phyloP scores from a whole-genome alignment of 2,329 filamentous ascomycete species.

The Fusarium irregulare region DNA sequence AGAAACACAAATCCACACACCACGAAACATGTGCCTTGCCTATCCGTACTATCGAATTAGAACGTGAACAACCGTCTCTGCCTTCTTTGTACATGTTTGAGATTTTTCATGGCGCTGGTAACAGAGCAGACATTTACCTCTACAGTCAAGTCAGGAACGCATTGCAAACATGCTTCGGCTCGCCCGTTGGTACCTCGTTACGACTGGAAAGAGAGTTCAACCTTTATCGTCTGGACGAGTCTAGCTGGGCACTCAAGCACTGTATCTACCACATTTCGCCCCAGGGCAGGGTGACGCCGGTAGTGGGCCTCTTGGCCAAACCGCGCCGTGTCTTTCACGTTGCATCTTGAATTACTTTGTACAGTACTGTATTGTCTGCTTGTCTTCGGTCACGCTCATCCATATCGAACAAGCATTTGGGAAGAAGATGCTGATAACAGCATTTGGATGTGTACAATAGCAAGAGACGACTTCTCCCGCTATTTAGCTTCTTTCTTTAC shows the following conservation, averaged over 20 bases:
- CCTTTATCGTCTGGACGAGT: conserved; percentile 26
- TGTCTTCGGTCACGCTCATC: conserved; percentile 3
- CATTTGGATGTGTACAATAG: not conserved
- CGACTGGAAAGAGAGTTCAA: conserved; percentile 34
- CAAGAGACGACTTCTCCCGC: not conserved
- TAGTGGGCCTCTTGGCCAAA: conserved; percentile 38
- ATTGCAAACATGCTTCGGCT: conserved; percentile 19
- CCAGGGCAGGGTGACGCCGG: conserved; percentile 37
- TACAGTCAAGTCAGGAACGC: conserved; percentile 29
- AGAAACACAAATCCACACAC: conserved; percentile 30
- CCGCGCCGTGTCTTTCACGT: conserved; percentile 37
- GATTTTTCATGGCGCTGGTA: not conserved
- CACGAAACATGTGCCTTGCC: conserved; percentile 10
- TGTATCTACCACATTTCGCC: conserved; percentile 20
- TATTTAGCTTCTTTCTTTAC: not conserved
- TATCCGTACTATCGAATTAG: not conserved
- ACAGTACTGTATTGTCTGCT: not conserved
- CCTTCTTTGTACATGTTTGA: not conserved
- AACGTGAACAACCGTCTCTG: not conserved
- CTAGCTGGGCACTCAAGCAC: conserved; percentile 2
- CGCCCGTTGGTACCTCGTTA: conserved; percentile 20
- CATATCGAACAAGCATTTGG: not conserved
- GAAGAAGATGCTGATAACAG: not conserved
- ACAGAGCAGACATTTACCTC: not conserved
- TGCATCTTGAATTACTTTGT: conserved; percentile 18